Evolutionary conservation across 2,329 filamentous ascomycete species (phyloP).

Genomic region (Alternaria novae-zelandiae): DNA sequence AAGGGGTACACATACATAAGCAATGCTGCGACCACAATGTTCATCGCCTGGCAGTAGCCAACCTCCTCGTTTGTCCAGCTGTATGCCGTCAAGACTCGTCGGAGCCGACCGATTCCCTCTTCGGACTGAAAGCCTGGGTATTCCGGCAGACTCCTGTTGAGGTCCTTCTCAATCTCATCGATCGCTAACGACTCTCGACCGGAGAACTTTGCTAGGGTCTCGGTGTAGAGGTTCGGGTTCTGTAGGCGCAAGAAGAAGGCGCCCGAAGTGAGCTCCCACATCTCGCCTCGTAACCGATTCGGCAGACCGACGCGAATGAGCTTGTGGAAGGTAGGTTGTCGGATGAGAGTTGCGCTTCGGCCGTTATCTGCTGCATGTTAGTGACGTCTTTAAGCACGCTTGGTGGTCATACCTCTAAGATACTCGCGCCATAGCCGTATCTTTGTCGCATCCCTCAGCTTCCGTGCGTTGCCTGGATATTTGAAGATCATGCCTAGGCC

Average conservation of each 20-base stretch:
- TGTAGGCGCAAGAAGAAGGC: conserved; percentile 88
- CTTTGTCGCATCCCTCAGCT: conserved; percentile 92
- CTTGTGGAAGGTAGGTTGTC: conserved; percentile 97
- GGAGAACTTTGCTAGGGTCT: conserved; percentile 82
- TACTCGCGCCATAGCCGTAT: conserved; percentile 99
- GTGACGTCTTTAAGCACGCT: background rate
- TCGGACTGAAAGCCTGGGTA: conserved; percentile 97
- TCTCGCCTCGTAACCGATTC: conserved; percentile 89
- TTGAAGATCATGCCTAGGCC: conserved; percentile 91
- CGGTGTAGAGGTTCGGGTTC: conserved; percentile 80
- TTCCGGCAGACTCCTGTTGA: conserved; percentile 94
- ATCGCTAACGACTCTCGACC: conserved; percentile 92
- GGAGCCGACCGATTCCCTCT: conserved; percentile 87
- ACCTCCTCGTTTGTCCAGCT: conserved; percentile 97
- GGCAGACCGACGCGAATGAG: conserved; percentile 93
- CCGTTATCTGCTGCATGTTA: conserved; percentile 72
- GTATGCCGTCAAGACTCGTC: conserved; percentile 92
- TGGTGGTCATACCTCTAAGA: conserved; percentile 62
- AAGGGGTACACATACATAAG: conserved; percentile 69
- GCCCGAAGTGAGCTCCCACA: conserved; percentile 94
- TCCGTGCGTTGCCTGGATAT: conserved; percentile 93
- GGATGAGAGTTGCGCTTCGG: conserved; percentile 86
- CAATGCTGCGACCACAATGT: conserved; percentile 96
- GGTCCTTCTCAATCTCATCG: conserved; percentile 98
- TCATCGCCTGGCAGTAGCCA: conserved; percentile 99